These are phyloP conservation scores for Aquilaria agallochum DNA, from an alignment of 441 rosid genomes.

Conservation along the genomic window DNA sequence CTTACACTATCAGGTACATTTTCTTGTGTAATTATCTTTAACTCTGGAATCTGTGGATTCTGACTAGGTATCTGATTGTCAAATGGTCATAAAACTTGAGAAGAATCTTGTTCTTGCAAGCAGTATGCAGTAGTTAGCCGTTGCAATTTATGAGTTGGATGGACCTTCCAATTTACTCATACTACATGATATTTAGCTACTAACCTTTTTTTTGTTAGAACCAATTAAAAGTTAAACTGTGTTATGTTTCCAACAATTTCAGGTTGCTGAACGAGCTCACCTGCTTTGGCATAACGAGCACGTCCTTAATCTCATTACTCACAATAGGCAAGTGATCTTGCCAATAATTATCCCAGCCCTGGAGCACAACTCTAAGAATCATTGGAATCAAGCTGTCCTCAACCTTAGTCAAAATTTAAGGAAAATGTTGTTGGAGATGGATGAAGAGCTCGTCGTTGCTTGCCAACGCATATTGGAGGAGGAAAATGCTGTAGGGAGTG, in stretches of 20 bases:
- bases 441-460: slow-evolving; percentile 47
- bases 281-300: slow-evolving; percentile 69
- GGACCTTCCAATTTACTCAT: no score
- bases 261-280: slow-evolving; percentile 83
- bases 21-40: neutral
- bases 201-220: no score
- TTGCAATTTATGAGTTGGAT: no score
- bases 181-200: no score
- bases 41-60: no score
- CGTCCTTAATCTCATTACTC: slow-evolving; percentile 41
- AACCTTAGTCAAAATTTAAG: slow-evolving; percentile 55
- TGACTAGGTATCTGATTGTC: no score
- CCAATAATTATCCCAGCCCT: slow-evolving; percentile 58
- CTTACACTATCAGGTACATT: slow-evolving; percentile 64
- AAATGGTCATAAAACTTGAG: no score
- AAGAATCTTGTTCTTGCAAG: no score
- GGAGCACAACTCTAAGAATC: slow-evolving; percentile 51
- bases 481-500: slow-evolving; percentile 32
- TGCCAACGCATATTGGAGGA: slow-evolving; percentile 60
- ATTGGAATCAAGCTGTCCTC: slow-evolving; percentile 77
- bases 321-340: slow-evolving; percentile 49
- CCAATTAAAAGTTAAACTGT: neutral
- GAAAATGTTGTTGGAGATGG: slow-evolving; percentile 59
- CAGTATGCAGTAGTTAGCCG: no score
- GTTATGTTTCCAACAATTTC: slow-evolving; percentile 15